Evolutionary conservation across 352 stramenopile genomes (phyloP), one percentile per base, ranked within the genome.

Genomic region (Phytophthora lateralis): DNA sequence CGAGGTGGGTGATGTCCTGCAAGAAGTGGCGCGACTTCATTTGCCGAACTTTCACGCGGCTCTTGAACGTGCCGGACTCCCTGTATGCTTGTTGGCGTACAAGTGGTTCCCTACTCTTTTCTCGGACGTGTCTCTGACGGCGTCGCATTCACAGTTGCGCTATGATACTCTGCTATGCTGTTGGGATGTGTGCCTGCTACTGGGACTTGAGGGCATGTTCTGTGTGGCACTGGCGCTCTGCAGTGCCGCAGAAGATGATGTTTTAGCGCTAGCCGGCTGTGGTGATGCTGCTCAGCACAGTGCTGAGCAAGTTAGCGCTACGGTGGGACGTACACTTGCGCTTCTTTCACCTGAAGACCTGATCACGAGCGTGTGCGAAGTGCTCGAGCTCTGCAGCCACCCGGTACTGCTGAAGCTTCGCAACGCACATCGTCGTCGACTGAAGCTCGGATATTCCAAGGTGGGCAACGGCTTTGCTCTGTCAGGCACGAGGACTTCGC

Each of bases 101-200:
- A 95, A 95, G 60, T 95, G 86, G 86, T 95, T 95, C 52, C 86
- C 85, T 1, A 95, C 86, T 24, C 77, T 95, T 15, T 95, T 95
- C 49, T 95, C 86, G 17, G 86, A 95, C 48, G 76, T 95, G 41
- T 90, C 80, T 45, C 62, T 95, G 18, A 90, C 78, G 32, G 82
- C 84, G n/a, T 80, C 83, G 14, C 78, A 88, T 30, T 82, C 84
- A 0, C 86, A 92, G 50, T 58, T 95, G 4, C 82, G 74, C 3
- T 93, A 80, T 56, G 81, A 90, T 29, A 95, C 86, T 50, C 63
- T 95, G 27, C 60, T 95, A 30, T 76, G 72, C 34, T 85, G 82
- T 56, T 95, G 86, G 86, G 86, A 95, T 39, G 78, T 91, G 17
- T 95, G 86, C 55, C 48, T 95, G 18, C 63, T 95, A 10, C 73